These are phyloP conservation scores for Penicillium sp. DNA, from an alignment of 2,329 filamentous ascomycete species.

Conservation along the genomic window DNA sequence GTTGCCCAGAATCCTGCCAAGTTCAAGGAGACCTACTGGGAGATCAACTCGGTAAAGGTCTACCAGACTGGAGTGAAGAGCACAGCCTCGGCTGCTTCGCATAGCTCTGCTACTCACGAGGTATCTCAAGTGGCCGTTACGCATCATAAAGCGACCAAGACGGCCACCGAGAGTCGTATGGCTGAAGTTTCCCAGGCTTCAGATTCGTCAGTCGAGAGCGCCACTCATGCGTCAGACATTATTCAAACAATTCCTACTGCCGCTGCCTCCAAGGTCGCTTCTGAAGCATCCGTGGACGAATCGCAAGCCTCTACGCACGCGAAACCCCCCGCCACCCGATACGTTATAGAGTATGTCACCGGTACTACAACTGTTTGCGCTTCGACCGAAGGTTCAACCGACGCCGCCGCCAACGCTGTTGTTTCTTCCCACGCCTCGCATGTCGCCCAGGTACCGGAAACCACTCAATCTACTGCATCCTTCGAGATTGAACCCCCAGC, in stretches of 20 bases:
- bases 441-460: neutral
- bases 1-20: constrained; percentile 68
- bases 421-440: neutral
- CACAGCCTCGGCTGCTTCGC: neutral
- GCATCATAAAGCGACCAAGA: neutral
- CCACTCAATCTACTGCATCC: neutral
- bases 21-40: constrained; percentile 76
- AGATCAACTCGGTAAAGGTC: constrained; percentile 71
- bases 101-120: neutral
- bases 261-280: neutral
- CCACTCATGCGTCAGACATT: neutral
- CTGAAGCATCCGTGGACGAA: neutral
- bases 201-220: neutral
- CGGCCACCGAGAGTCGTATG: neutral
- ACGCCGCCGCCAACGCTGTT: neutral
- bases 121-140: neutral
- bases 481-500: neutral
- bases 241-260: neutral
- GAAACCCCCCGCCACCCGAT: neutral
- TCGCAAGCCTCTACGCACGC: neutral
- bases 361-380: constrained; percentile 21
- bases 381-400: constrained; percentile 1
- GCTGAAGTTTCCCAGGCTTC: neutral
- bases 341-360: constrained; percentile 11
- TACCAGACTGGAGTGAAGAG: constrained; percentile 43